These are phyloP conservation scores for Hericium coralloides DNA, from an alignment of 768 basidiomycete species.

Conservation along the genomic window DNA sequence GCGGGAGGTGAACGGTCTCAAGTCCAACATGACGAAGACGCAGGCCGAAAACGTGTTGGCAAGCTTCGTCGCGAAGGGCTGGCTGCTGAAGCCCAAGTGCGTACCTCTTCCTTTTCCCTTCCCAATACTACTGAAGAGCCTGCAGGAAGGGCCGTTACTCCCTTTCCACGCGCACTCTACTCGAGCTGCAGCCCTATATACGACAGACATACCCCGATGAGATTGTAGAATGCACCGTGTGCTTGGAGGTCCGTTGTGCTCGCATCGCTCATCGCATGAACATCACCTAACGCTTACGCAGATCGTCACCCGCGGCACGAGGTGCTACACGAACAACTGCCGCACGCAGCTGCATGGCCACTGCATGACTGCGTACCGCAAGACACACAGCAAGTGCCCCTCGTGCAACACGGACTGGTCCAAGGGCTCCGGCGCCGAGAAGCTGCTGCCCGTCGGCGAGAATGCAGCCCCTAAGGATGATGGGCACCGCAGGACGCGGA, in stretches of 20 bases:
- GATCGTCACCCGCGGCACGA: conserved; percentile 62
- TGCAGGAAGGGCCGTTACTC: conserved; percentile 54
- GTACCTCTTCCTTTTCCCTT: conserved; percentile 18
- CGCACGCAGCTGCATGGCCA: conserved; percentile 53
- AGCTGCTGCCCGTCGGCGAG: conserved; percentile 57
- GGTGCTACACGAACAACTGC: conserved; percentile 56
- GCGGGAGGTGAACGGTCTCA: conserved; percentile 52
- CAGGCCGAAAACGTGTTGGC: conserved; percentile 64
- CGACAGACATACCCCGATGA: conserved; percentile 66
- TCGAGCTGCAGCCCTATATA: conserved; percentile 70
- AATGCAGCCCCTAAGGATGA: conserved; percentile 18
- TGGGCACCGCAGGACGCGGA: conserved; percentile 8
- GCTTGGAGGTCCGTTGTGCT: conserved; percentile 45
- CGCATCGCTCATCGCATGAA: background rate
- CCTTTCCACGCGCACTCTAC: conserved; percentile 61
- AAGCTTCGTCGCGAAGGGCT: conserved; percentile 80
- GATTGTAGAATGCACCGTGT: conserved; percentile 62
- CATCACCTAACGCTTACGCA: conserved; percentile 18
- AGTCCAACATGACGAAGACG: conserved; percentile 56
- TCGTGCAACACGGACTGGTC: conserved; percentile 56
- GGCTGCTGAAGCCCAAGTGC: conserved; percentile 68
- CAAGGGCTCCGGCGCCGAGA: conserved; percentile 31
- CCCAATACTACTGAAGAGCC: background rate
- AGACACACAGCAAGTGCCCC: conserved; percentile 40
- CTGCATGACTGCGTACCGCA: conserved; percentile 48